Evolutionary conservation across 2,329 filamentous ascomycete species (phyloP).

Genomic region (Ceratocystis colombiana): DNA sequence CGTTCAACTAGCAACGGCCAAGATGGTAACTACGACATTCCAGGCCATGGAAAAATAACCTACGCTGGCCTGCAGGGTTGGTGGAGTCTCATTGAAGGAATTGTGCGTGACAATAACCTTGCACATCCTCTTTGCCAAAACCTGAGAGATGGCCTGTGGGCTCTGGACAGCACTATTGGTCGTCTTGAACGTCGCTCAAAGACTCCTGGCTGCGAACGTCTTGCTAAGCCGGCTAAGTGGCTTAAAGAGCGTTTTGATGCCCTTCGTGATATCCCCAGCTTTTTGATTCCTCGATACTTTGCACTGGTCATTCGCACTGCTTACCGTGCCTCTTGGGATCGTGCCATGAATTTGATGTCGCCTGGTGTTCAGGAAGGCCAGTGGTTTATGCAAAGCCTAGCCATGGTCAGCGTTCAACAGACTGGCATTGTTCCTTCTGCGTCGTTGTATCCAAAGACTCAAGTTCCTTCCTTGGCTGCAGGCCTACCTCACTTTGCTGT

Average conservation of each 20-base stretch:
- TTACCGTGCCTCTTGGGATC: slow-evolving; percentile 72
- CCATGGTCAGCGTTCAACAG: slow-evolving; percentile 85
- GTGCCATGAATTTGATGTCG: slow-evolving; percentile 68
- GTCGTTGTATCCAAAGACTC: slow-evolving; percentile 76
- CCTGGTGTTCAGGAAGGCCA: slow-evolving; percentile 69
- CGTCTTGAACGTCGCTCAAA: slow-evolving; percentile 64
- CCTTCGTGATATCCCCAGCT: slow-evolving; percentile 74
- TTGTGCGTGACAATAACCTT: slow-evolving; percentile 81
- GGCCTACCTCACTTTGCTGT: slow-evolving; percentile 89
- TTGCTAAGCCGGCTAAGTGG: slow-evolving; percentile 64
- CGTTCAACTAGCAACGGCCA: slow-evolving; percentile 64
- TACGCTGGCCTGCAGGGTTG: slow-evolving; percentile 97
- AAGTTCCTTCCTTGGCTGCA: slow-evolving; percentile 78
- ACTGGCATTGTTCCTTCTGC: slow-evolving; percentile 82
- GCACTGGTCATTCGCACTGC: slow-evolving; percentile 78
- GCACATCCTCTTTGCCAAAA: slow-evolving; percentile 91
- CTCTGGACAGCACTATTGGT: slow-evolving; percentile 74
- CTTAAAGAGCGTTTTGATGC: slow-evolving; percentile 75
- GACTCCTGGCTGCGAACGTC: slow-evolving; percentile 49
- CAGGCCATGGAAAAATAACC: slow-evolving; percentile 70
- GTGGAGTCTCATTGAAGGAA: slow-evolving; percentile 82
- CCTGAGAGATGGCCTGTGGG: slow-evolving; percentile 83
- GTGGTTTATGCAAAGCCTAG: slow-evolving; percentile 76
- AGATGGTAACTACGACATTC: slow-evolving; percentile 77
- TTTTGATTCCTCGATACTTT: slow-evolving; percentile 87